Conservation (phyloP, 192 early-diverging fungal genomes). For the Backusella circina region DNA sequence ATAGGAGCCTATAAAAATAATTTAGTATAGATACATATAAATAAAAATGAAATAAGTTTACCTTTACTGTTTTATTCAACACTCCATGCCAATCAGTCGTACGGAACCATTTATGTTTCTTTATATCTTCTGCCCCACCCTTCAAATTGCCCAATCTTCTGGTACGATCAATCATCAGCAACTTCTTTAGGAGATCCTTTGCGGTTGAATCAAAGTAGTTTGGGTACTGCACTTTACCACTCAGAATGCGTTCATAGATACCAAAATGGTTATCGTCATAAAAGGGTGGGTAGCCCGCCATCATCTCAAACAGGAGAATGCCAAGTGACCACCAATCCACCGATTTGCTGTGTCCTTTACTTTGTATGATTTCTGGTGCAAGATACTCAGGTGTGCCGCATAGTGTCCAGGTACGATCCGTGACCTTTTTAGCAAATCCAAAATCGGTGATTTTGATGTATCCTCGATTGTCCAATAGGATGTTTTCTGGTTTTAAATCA, state of each 20-base stretch:
- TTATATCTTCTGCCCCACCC: constrained; percentile 76
- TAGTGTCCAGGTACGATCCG: constrained; percentile 75
- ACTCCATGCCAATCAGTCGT: constrained; percentile 73
- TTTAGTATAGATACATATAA: neutral
- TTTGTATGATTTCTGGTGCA: constrained; percentile 84
- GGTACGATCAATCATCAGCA: constrained; percentile 73
- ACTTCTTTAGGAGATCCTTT: constrained; percentile 67
- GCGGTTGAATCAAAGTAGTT: constrained; percentile 60
- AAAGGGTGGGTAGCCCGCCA: constrained; percentile 77
- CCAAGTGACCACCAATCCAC: constrained; percentile 94
- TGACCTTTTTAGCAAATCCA: constrained; percentile 78
- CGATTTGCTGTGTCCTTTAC: constrained; percentile 80
- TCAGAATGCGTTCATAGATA: constrained; percentile 83
- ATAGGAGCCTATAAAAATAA: constrained; percentile 22
- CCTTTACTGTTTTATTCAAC: constrained; percentile 26
- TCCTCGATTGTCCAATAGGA: constrained; percentile 62
- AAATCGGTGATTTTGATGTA: constrained; percentile 91
- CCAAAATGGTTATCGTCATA: constrained; percentile 80
- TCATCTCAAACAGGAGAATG: constrained; percentile 88
- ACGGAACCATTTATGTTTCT: constrained; percentile 77
- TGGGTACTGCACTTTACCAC: constrained; percentile 67
- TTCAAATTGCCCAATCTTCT: constrained; percentile 80
- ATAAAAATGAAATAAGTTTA: constrained; percentile 2
- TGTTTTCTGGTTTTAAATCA: constrained; percentile 83
- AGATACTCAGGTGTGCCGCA: constrained; percentile 90